These are phyloP conservation scores for Protea cynaroides DNA, from an alignment of 164 flowering plant species.

Conservation along the genomic window DNA sequence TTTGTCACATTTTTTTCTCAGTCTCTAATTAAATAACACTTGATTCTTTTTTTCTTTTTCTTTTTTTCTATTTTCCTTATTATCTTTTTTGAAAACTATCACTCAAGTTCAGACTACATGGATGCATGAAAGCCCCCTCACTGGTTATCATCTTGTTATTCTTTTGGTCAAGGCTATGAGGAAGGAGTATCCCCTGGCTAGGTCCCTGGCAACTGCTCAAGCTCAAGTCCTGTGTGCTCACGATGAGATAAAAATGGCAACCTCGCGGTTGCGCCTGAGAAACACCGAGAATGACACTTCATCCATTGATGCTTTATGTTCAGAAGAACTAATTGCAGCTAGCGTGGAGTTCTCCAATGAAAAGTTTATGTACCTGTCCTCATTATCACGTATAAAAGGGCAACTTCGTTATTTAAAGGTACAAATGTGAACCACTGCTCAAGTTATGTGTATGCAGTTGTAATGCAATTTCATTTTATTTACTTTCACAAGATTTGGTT, in stretches of 20 bases:
- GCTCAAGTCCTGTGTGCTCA: slow-evolving; percentile 77
- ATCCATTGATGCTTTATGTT: slow-evolving; percentile 48
- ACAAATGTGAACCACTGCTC: slow-evolving; percentile 2
- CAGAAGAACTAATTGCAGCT: slow-evolving; percentile 52
- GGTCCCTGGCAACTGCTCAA: slow-evolving; percentile 75
- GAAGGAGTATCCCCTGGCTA: slow-evolving; percentile 78
- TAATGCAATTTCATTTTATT: neutral
- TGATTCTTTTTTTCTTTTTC: neutral
- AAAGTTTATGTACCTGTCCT: slow-evolving; percentile 48
- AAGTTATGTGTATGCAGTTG: neutral
- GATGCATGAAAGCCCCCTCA: neutral
- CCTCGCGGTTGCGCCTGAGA: slow-evolving; percentile 65
- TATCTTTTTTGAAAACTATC: neutral
- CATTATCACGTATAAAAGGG: slow-evolving; percentile 60
- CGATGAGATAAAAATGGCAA: slow-evolving; percentile 94
- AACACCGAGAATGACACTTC: slow-evolving; percentile 54
- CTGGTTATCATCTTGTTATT: neutral
- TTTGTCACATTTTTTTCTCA: no score
- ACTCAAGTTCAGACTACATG: neutral
- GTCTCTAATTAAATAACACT: no score
- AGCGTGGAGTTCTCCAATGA: slow-evolving; percentile 58
- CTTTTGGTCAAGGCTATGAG: slow-evolving; percentile 54
- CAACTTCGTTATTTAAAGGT: slow-evolving; percentile 92
- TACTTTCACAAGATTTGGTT: neutral
- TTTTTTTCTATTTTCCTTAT: neutral